Conservation (phyloP, 805 yeast genomes). For the Starmerella vaccinii region DNA sequence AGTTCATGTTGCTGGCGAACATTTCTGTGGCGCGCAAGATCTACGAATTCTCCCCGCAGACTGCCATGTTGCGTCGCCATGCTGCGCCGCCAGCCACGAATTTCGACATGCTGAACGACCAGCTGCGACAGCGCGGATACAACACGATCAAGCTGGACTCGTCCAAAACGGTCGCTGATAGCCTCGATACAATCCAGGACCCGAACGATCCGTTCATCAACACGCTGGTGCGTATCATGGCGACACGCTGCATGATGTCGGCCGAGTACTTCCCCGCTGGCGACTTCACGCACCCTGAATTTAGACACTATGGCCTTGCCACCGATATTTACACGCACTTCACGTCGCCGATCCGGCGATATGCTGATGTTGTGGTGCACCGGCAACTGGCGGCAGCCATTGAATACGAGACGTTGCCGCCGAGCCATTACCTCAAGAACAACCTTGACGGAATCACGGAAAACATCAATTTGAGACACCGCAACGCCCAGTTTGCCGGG, state of each 20-base stretch:
- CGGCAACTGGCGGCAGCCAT: conserved; percentile 98
- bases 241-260: conserved; percentile 98
- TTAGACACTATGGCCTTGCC: conserved; percentile 93
- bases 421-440: conserved; percentile 73
- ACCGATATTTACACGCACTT: conserved; percentile 96
- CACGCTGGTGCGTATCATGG: conserved; percentile 87
- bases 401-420: conserved; percentile 75
- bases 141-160: conserved; percentile 69
- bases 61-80: conserved; percentile 96
- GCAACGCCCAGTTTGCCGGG: conserved; percentile 98
- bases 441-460: conserved; percentile 82
- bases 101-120: conserved; percentile 80
- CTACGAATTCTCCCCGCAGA: conserved; percentile 87
- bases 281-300: conserved; percentile 77
- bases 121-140: conserved; percentile 70
- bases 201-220: conserved; percentile 80
- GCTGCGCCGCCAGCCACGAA: conserved; percentile 95
- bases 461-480: conserved; percentile 85
- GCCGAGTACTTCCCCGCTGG: conserved; percentile 96
- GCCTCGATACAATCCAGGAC: conserved; percentile 80
- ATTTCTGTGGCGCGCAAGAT: conserved; percentile 91
- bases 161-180: conserved; percentile 85
- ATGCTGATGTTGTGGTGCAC: conserved; percentile 95
- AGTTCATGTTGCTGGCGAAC: conserved; percentile 95
- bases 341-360: conserved; percentile 96